phyloP scores from a whole-genome alignment of 371 early-diverging fungal species.

The Mucor irregularis region DNA sequence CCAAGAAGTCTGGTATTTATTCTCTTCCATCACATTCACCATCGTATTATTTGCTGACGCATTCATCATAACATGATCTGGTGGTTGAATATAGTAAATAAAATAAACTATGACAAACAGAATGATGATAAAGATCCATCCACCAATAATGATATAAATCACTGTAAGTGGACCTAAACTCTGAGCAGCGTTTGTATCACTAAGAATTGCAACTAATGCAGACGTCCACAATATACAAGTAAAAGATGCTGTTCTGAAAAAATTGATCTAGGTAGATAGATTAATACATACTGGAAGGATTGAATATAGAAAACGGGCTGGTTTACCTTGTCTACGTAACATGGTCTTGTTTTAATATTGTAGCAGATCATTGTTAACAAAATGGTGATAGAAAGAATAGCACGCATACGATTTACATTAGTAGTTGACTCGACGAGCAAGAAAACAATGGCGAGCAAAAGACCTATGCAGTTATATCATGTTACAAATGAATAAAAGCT shows the following conservation, averaged over 20 bases:
- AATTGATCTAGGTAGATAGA: constrained; percentile 44
- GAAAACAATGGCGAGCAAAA: constrained; percentile 55
- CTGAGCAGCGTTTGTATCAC: constrained; percentile 46
- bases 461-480: constrained; percentile 34
- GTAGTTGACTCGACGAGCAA: constrained; percentile 59
- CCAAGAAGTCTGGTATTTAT: too few species aligned
- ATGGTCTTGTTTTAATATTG: constrained; percentile 58
- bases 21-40: too few species aligned
- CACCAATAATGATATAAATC: constrained; percentile 53
- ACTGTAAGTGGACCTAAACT: constrained; percentile 50
- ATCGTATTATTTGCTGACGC: too few species aligned
- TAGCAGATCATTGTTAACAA: constrained; percentile 64
- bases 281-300: background rate
- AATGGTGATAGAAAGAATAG: constrained; percentile 56
- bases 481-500: background rate
- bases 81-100: constrained; percentile 38
- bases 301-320: background rate
- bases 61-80: constrained; percentile 4
- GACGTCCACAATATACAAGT: constrained; percentile 62
- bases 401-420: constrained; percentile 51
- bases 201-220: constrained; percentile 52
- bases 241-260: constrained; percentile 59
- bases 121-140: constrained; percentile 55
- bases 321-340: constrained; percentile 58
- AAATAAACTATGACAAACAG: constrained; percentile 47